Conservation (phyloP, 176 grass and related monocot genomes). For the Eremochloa ophiuroides region DNA sequence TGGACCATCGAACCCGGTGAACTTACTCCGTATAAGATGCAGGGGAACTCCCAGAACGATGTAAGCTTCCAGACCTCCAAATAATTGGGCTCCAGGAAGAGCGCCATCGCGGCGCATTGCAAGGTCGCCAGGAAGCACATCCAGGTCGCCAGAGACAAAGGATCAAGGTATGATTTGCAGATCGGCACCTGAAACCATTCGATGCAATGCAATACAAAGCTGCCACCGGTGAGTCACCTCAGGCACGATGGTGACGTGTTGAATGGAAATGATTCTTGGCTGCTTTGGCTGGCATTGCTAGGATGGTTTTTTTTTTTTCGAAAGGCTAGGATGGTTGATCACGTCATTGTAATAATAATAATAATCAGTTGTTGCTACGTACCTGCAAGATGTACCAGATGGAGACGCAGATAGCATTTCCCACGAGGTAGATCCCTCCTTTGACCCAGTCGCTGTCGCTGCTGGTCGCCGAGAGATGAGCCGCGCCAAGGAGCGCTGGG, state of each 20-base stretch:
- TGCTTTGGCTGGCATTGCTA: too few relatives aligned
- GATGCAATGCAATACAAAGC: too few relatives aligned
- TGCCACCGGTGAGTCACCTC: background rate
- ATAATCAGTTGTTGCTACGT: background rate
- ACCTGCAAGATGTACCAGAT: conserved; percentile 67
- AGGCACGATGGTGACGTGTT: background rate
- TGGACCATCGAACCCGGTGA: background rate
- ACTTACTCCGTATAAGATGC: conserved; percentile 60
- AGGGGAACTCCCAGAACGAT: conserved; percentile 50
- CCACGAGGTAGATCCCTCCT: conserved; percentile 51
- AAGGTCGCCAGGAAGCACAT: conserved; percentile 70
- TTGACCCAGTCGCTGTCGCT: conserved; percentile 31
- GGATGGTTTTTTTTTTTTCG: too few relatives aligned
- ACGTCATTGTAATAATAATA: background rate
- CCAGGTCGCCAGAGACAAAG: conserved; percentile 54
- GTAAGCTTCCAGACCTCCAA: conserved; percentile 42
- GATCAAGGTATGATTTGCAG: conserved; percentile 50
- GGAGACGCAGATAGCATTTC: conserved; percentile 43
- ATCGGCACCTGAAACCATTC: conserved; percentile 41
- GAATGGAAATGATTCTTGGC: too few relatives aligned
- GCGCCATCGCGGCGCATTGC: conserved; percentile 41
- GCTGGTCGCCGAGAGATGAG: background rate
- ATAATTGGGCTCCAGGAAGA: conserved; percentile 46
- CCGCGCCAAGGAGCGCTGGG: conserved; percentile 28
- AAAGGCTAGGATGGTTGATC: background rate